Conservation (phyloP, 2,329 filamentous ascomycete species). For the Diaporthe citrichinensis region DNA sequence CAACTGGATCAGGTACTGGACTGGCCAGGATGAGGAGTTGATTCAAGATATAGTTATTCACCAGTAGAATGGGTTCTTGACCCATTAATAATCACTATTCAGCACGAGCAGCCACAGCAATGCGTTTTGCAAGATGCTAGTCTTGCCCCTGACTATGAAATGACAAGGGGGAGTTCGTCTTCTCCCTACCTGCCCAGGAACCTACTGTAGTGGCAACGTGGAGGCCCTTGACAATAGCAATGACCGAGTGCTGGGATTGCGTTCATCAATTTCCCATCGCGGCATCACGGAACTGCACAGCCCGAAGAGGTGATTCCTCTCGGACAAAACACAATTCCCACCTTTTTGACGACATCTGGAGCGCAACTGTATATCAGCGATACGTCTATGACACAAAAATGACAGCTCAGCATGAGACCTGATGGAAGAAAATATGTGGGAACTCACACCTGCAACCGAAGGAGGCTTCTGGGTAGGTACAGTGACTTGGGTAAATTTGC, state of each 20-base stretch:
- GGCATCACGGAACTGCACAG: neutral
- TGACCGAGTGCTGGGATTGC: neutral
- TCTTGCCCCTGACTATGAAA: neutral
- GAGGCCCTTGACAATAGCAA: neutral
- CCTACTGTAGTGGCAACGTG: neutral
- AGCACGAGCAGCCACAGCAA: neutral
- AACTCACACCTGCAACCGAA: neutral
- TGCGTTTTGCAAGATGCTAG: neutral
- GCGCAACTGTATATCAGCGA: neutral
- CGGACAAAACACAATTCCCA: neutral
- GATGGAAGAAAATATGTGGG: neutral
- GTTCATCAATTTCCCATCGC: neutral
- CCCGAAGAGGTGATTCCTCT: neutral
- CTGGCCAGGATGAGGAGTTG: slow-evolving; percentile 22
- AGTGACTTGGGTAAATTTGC: neutral
- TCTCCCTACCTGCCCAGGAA: neutral
- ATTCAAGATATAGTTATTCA: slow-evolving; percentile 27
- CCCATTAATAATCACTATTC: neutral
- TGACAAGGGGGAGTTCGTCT: neutral
- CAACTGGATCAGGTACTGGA: slow-evolving; percentile 75
- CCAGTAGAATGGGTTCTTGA: neutral
- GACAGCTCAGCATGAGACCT: neutral
- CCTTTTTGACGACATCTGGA: neutral
- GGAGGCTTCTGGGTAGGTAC: too few relatives aligned
- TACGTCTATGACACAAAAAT: neutral